These are phyloP conservation scores for Casuarina glauca DNA, from an alignment of 306 rosid species.

Conservation along the genomic window DNA sequence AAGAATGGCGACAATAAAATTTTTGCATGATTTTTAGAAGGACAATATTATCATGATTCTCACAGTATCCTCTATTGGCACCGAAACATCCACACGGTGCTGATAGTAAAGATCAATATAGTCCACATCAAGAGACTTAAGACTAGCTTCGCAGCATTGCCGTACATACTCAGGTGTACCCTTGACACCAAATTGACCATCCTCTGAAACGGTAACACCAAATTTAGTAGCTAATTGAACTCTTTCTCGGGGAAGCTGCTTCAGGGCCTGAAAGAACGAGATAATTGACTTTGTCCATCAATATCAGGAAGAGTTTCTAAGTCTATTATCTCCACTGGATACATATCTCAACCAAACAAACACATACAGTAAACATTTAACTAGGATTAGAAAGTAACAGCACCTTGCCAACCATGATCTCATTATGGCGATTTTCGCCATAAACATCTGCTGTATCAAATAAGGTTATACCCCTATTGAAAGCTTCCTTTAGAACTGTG, in stretches of 20 bases:
- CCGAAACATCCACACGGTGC: constrained; percentile 58
- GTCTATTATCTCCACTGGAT: not conserved
- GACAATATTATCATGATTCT: constrained; percentile 21
- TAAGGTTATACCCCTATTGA: constrained; percentile 62
- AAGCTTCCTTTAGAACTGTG: constrained; percentile 59
- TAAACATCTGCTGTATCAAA: constrained; percentile 67
- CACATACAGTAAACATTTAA: not conserved
- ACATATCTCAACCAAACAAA: constrained; percentile 3
- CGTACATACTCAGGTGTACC: constrained; percentile 63
- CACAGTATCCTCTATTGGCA: constrained; percentile 75
- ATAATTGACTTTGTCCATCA: not conserved
- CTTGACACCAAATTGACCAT: constrained; percentile 28
- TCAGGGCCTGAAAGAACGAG: constrained; percentile 53
- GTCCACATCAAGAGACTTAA: constrained; percentile 44
- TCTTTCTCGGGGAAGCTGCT: constrained; percentile 63
- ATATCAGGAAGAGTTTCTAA: not conserved
- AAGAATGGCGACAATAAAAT: not conserved
- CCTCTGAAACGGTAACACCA: constrained; percentile 35
- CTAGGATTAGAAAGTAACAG: not conserved
- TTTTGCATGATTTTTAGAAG: not conserved
- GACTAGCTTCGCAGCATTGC: constrained; percentile 71
- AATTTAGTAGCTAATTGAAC: constrained; percentile 76
- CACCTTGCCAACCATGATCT: constrained; percentile 77
- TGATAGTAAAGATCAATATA: constrained; percentile 66
- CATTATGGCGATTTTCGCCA: constrained; percentile 60